A percentile compares a stretch with the other conserved stretches of the same genome.
These are phyloP conservation scores for Podila epicladia DNA, from an alignment of 192 early-diverging fungal species.

Conservation along the genomic window DNA sequence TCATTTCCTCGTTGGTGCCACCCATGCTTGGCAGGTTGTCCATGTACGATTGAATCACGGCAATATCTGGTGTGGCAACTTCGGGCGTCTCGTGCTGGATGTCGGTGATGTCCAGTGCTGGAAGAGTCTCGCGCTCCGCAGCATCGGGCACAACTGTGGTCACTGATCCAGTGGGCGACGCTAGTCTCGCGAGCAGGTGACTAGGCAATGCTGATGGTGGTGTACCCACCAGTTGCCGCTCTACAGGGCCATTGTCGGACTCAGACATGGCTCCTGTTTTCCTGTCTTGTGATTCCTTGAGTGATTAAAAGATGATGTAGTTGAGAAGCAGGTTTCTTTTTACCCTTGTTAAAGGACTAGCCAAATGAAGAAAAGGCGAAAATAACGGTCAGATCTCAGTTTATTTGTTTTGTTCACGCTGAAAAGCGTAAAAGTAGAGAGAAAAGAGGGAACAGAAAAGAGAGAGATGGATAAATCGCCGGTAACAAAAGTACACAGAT, in stretches of 20 bases:
- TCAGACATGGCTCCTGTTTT: background rate
- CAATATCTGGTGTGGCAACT: conserved; percentile 16
- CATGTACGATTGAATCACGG: conserved; percentile 1
- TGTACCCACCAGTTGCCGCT: background rate
- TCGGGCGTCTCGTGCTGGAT: conserved; percentile 14
- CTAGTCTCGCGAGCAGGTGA: background rate
- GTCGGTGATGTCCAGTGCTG: conserved; percentile 3
- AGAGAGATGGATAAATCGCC: too few species aligned
- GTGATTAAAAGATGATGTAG: too few species aligned
- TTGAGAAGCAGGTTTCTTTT: too few species aligned
- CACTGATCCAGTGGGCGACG: conserved; percentile 16
- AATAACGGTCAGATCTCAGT: too few species aligned
- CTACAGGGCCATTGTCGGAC: background rate
- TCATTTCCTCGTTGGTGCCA: background rate
- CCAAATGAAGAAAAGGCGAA: too few species aligned
- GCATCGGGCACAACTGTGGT: conserved; percentile 28
- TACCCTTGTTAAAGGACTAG: too few species aligned
- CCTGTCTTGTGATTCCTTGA: background rate
- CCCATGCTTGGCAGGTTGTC: background rate
- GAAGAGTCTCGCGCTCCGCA: conserved; percentile 6
- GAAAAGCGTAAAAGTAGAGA: too few species aligned
- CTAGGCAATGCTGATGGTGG: conserved; percentile 18
- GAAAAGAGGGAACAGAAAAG: too few species aligned
- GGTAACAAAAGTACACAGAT: too few species aligned
- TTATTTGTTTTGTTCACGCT: too few species aligned